A percentile compares a stretch with the other conserved stretches of the same genome.
phyloP scores from a whole-genome alignment of 2,329 filamentous ascomycete species.

The Penicillium sp. region DNA sequence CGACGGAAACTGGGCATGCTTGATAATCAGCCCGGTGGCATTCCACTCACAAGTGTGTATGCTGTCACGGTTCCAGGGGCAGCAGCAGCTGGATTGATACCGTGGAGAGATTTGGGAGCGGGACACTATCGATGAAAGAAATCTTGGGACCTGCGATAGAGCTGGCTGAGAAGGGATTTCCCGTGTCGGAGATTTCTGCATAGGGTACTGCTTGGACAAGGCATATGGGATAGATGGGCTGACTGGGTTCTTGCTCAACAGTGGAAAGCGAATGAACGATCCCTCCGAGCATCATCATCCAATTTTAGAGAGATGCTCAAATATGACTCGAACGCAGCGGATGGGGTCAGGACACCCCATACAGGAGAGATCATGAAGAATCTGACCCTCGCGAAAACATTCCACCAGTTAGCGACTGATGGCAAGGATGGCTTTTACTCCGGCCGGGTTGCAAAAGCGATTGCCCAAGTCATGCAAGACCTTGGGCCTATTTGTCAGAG shows the following conservation, averaged over 20 bases:
- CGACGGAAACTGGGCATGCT: constrained; percentile 35
- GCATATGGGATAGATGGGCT: not conserved
- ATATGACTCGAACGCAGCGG: constrained; percentile 62
- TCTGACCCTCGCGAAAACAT: constrained; percentile 74
- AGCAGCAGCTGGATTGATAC: constrained; percentile 86
- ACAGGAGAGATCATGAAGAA: constrained; percentile 87
- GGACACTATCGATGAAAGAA: constrained; percentile 71
- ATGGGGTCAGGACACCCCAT: constrained; percentile 69
- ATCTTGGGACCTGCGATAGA: constrained; percentile 79
- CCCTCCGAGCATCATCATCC: constrained; percentile 70
- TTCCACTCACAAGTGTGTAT: constrained; percentile 74
- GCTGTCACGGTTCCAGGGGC: constrained; percentile 85
- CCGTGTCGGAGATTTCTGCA: constrained; percentile 75
- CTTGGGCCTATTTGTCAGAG: constrained; percentile 74
- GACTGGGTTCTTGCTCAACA: constrained; percentile 37
- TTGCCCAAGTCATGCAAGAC: constrained; percentile 74
- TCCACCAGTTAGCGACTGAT: constrained; percentile 70
- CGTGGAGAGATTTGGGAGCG: constrained; percentile 84
- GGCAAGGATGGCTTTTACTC: constrained; percentile 89
- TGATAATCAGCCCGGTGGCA: constrained; percentile 35
- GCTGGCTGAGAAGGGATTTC: constrained; percentile 81
- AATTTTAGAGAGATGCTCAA: constrained; percentile 87
- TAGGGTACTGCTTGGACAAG: not conserved
- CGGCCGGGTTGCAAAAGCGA: constrained; percentile 73
- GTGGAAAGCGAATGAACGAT: constrained; percentile 68